Percentiles rank a stretch among this genome's conserved stretches.
These are phyloP conservation scores for Aspergillus ustus DNA, from an alignment of 2,329 filamentous ascomycete genomes.

Conservation along the genomic window DNA sequence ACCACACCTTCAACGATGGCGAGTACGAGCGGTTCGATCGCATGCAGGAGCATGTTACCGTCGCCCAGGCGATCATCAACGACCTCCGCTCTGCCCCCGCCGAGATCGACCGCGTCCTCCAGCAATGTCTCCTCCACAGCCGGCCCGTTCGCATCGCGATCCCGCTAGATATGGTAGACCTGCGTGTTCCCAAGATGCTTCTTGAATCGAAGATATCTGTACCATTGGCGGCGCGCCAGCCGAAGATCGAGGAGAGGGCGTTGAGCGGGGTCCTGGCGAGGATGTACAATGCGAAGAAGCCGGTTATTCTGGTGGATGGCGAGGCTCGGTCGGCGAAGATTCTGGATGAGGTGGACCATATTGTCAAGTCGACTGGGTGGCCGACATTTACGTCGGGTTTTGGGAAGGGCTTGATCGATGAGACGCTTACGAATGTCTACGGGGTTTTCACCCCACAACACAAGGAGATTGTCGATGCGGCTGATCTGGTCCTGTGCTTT, in stretches of 20 bases:
- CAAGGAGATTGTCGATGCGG: slow-evolving; percentile 39
- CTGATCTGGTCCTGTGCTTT: slow-evolving; percentile 47
- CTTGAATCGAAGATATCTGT: slow-evolving; percentile 20
- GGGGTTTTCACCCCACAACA: slow-evolving; percentile 48
- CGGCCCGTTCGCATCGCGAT: slow-evolving; percentile 61
- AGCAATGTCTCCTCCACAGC: slow-evolving; percentile 57
- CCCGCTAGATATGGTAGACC: slow-evolving; percentile 57
- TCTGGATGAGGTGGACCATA: slow-evolving; percentile 44
- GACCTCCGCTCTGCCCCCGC: slow-evolving; percentile 51
- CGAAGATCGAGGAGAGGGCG: slow-evolving; percentile 21
- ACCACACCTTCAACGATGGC: slow-evolving; percentile 64
- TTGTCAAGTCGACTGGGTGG: slow-evolving; percentile 50
- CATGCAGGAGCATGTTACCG: slow-evolving; percentile 21
- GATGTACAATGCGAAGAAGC: slow-evolving; percentile 51
- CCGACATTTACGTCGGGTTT: slow-evolving; percentile 54
- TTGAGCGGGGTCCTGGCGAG: slow-evolving; percentile 42
- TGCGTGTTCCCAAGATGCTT: slow-evolving; percentile 18
- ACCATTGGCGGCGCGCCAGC: slow-evolving; percentile 10
- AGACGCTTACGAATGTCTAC: slow-evolving; percentile 51
- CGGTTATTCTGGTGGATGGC: slow-evolving; percentile 58
- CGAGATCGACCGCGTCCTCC: slow-evolving; percentile 57
- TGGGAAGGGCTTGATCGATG: slow-evolving; percentile 56
- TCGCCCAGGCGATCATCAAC: slow-evolving; percentile 44
- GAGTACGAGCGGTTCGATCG: slow-evolving; percentile 22
- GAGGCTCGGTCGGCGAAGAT: slow-evolving; percentile 48